Evolutionary conservation across 163 green algal genomes (phyloP).

Genomic region (Coccomyxa subellipsoidea): DNA sequence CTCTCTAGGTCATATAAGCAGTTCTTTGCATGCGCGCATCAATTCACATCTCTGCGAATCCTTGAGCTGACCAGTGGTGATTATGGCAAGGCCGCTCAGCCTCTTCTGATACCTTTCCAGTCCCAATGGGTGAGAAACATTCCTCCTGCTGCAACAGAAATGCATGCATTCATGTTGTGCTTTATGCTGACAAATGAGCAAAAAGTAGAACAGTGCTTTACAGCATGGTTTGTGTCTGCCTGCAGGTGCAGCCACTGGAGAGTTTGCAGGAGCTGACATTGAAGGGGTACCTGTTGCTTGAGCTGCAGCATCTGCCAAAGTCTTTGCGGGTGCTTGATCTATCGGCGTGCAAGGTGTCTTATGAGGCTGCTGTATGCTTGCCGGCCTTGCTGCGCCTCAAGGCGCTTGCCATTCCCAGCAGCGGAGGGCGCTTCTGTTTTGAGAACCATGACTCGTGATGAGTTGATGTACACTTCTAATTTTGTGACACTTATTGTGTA

Average conservation of each 20-base stretch:
- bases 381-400: background rate
- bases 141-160: background rate
- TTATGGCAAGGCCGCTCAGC: background rate
- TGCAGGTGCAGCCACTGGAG: background rate
- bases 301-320: background rate
- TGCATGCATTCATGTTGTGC: no score
- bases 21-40: background rate
- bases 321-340: background rate
- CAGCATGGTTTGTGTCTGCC: background rate
- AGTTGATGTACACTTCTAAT: no score
- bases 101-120: background rate
- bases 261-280: background rate
- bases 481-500: no score
- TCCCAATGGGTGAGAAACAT: background rate
- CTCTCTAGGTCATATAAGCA: background rate
- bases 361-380: background rate
- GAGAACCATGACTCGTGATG: background rate
- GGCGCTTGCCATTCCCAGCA: background rate
- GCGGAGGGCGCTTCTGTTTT: background rate
- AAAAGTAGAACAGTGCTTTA: background rate
- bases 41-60: background rate
- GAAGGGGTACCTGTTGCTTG: background rate
- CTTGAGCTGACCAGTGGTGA: background rate
- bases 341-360: background rate
- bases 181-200: no score